Evolutionary conservation across 768 basidiomycete genomes (phyloP).

Genomic region (Daedalea quercina): DNA sequence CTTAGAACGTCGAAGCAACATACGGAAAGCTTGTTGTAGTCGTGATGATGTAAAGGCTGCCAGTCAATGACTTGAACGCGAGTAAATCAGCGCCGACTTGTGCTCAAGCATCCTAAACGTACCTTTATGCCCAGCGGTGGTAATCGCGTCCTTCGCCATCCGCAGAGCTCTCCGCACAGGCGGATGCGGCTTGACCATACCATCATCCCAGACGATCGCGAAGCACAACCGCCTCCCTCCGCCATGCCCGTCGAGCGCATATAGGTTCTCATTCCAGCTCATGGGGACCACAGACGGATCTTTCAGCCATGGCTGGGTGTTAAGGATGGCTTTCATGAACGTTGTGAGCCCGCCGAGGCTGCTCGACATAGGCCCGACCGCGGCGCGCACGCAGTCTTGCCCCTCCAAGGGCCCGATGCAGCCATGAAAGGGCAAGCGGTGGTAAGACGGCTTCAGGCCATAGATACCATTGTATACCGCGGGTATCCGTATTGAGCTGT

Average conservation of each 20-base stretch:
- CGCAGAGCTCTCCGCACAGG: conserved; percentile 28
- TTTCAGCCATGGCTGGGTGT: conserved; percentile 45
- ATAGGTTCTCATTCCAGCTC: conserved; percentile 39
- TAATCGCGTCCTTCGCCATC: conserved; percentile 24
- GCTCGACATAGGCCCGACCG: conserved; percentile 51
- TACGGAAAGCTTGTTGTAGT: conserved; percentile 13
- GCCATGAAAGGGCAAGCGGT: conserved; percentile 48
- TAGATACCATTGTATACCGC: conserved; percentile 51
- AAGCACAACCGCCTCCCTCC: conserved; percentile 23
- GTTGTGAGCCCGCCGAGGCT: conserved; percentile 42
- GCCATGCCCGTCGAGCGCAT: conserved; percentile 41
- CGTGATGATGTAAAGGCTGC: conserved; percentile 19
- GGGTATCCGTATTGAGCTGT: conserved; percentile 51
- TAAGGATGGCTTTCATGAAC: conserved; percentile 46
- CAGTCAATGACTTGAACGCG: conserved; percentile 28
- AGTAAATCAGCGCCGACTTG: background rate
- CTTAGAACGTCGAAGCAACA: too few relatives aligned
- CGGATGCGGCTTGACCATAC: conserved; percentile 24
- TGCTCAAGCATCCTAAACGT: background rate
- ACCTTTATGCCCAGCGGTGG: conserved; percentile 29
- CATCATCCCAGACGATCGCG: conserved; percentile 27
- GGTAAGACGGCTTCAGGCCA: conserved; percentile 49
- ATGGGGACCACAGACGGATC: conserved; percentile 47
- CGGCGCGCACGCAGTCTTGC: conserved; percentile 50
- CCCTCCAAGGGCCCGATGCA: conserved; percentile 42